Base-by-base conservation (phyloP, 2,329 filamentous ascomycete genomes). In the Aotearoamyces nothofagi region DNA sequence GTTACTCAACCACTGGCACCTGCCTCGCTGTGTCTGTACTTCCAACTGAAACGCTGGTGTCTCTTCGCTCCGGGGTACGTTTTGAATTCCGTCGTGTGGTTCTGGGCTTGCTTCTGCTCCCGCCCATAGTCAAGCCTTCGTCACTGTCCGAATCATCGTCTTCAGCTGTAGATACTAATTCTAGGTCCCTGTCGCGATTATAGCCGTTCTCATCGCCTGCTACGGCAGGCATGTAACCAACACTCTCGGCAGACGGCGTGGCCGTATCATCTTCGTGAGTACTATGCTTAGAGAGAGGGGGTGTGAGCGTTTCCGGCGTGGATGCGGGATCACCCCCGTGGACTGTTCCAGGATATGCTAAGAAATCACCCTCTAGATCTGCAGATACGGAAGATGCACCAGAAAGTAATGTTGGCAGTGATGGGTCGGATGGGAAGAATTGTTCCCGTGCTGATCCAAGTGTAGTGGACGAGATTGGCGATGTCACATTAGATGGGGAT, bases 11-110 rank as follows among this genome's bases (percentile, higher is more conserved):
- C 24, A 26, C 17, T 13, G 23, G 13, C 15, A 49, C 35, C 45
- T 70, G 71, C 52, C 72, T 75, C 22, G 70, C 70, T 24, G 70
- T 76, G 40, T 74, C 70, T 1, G 66, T 71, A 43, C 69, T 74
- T 17, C 62, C 65, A 15, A 68, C 63, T 38, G 66, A 72, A 2
- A 63, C 65, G 39, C 71, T 69, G 1, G 69, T 75, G 38, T 69
- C 66, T 17, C 70, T 60, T 32, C 69, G 57, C 34, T n/a, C n/a
- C n/a, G 53, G 32, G 1, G 24, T 55, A 3, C 58, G 51, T 54
- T 16, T 5, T 49, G 51, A 9, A 50, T 41, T 36, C 27, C 39
- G 13, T 38, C 39, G 19, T 37, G 52, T 26, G 35, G 47, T 31
- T 9, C 47, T 39, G 33, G 55, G 55, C 46, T 58, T 66, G 27